Percentiles rank a stretch among this genome's conserved stretches.
These are phyloP conservation scores for Fusarium miscanthi DNA, from an alignment of 2,329 filamentous ascomycete species.

Conservation along the genomic window DNA sequence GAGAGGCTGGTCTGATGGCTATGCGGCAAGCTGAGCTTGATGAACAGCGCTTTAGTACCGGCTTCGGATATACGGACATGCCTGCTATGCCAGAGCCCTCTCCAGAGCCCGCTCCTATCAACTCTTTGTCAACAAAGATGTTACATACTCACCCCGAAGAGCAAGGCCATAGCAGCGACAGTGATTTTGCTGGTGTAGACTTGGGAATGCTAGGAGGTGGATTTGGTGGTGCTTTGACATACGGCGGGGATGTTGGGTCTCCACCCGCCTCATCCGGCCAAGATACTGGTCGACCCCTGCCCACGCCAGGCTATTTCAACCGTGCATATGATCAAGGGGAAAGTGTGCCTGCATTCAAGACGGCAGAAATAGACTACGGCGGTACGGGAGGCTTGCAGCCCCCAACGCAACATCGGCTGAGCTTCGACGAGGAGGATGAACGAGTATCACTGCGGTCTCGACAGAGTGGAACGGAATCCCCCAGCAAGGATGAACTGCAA, in stretches of 20 bases:
- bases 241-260: constrained; percentile 60
- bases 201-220: constrained; percentile 80
- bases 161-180: constrained; percentile 69
- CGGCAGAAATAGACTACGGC: constrained; percentile 84
- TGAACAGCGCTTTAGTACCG: constrained; percentile 61
- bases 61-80: constrained; percentile 49
- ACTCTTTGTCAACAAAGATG: constrained; percentile 53
- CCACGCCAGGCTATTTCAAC: constrained; percentile 55
- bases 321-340: constrained; percentile 44
- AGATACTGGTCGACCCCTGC: constrained; percentile 61
- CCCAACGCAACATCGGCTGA: constrained; percentile 78
- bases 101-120: constrained; percentile 38
- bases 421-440: constrained; percentile 95
- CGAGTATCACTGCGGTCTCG: constrained; percentile 67
- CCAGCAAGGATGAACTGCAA: constrained; percentile 77
- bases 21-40: constrained; percentile 88
- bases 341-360: constrained; percentile 57
- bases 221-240: constrained; percentile 65
- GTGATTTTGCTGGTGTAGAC: constrained; percentile 76
- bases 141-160: constrained; percentile 64
- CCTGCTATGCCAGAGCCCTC: constrained; percentile 44
- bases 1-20: constrained; percentile 83
- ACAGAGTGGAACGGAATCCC: constrained; percentile 72
- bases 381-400: constrained; percentile 90
- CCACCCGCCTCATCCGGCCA: constrained; percentile 55